These are phyloP conservation scores for Monosporozyma unispora DNA, from an alignment of 805 yeast species.

Conservation along the genomic window DNA sequence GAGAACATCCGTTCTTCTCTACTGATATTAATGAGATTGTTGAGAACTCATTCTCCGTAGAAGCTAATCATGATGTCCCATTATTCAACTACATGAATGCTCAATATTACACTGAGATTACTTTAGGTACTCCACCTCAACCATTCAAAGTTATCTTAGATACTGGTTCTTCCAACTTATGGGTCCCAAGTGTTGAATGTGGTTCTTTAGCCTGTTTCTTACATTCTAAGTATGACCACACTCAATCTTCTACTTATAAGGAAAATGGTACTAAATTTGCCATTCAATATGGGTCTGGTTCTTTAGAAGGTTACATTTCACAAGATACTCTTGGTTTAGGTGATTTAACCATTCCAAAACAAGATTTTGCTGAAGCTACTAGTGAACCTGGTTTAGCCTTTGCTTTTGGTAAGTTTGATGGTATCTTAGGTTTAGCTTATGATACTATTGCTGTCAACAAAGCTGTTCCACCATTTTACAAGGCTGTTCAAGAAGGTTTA, in stretches of 20 bases:
- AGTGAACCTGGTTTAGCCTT: conserved; percentile 95
- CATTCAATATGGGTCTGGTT: conserved; percentile 88
- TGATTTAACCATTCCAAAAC: conserved; percentile 65
- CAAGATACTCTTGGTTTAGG: conserved; percentile 78
- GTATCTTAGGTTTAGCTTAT: conserved; percentile 91
- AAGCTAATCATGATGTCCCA: conserved; percentile 62
- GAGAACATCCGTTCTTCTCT: conserved; percentile 17
- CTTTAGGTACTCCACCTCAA: conserved; percentile 90
- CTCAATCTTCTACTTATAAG: conserved; percentile 71
- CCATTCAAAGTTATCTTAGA: conserved; percentile 88
- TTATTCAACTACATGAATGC: conserved; percentile 91
- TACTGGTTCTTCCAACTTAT: conserved; percentile 93
- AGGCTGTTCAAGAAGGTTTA: conserved; percentile 73
- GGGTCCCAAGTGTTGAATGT: conserved; percentile 91
- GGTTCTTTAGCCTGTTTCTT: conserved; percentile 90
- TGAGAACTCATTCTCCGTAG: conserved; percentile 12
- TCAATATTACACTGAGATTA: conserved; percentile 88
- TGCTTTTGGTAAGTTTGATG: conserved; percentile 98
- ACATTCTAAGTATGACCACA: conserved; percentile 85
- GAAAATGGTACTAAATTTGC: conserved; percentile 79
- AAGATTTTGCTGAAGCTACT: conserved; percentile 96
- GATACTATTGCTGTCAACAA: conserved; percentile 82
- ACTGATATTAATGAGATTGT: conserved; percentile 3
- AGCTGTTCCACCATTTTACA: conserved; percentile 89
- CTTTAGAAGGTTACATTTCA: conserved; percentile 85